Conservation (phyloP, 345 rosid genomes). For the Noccaea bulbosa region DNA sequence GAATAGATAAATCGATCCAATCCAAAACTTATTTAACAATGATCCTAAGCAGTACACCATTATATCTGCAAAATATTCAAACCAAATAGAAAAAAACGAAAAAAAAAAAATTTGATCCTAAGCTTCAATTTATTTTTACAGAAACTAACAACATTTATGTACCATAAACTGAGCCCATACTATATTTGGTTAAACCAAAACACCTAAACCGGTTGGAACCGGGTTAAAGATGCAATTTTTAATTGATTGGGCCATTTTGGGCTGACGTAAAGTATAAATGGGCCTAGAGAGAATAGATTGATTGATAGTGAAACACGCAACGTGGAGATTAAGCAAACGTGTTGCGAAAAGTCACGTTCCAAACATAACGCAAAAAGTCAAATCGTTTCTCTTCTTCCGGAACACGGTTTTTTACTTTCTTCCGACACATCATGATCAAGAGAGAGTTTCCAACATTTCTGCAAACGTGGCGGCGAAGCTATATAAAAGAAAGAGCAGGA, state of each 20-base stretch:
- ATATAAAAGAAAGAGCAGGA: constrained; percentile 6
- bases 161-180: no score
- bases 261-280: background rate
- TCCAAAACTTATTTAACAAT: background rate
- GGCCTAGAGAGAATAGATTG: background rate
- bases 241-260: background rate
- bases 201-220: background rate
- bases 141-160: no score
- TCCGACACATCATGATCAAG: background rate
- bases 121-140: no score
- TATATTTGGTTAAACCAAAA: background rate
- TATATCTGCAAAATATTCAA: no score
- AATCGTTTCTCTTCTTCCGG: background rate
- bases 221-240: background rate
- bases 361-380: constrained; percentile 14
- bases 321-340: constrained; percentile 9
- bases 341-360: constrained; percentile 26
- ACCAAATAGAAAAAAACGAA: background rate
- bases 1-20: background rate
- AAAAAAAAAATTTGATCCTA: no score
- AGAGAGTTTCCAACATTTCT: constrained; percentile 9
- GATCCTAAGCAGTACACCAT: no score
- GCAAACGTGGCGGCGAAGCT: constrained; percentile 20
- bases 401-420: constrained; percentile 15
- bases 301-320: background rate